Conservation (phyloP, 495 filamentous ascomycete species). For the Rostrohypoxylon terebratum region DNA sequence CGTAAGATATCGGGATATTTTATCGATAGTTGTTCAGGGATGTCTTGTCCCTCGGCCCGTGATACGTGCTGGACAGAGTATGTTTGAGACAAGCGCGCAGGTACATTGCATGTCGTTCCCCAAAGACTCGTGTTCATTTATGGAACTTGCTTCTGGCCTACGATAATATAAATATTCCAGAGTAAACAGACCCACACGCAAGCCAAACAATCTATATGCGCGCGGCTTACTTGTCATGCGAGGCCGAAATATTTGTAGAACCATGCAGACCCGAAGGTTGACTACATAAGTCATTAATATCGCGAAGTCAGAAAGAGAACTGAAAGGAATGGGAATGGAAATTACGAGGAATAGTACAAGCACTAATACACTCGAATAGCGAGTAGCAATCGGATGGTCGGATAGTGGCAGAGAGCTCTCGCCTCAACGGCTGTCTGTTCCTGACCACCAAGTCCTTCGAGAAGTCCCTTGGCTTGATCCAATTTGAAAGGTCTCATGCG, state of each 20-base stretch:
- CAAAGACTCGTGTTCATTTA: constrained; percentile 12
- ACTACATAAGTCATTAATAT: not conserved
- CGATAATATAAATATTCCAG: not conserved
- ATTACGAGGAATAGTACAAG: not conserved
- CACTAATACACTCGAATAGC: not conserved
- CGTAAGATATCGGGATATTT: constrained; percentile 16
- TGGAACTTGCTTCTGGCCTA: not conserved
- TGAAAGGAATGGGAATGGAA: not conserved
- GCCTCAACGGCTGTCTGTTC: not conserved
- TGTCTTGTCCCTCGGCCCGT: constrained; percentile 30
- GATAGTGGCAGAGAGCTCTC: not conserved
- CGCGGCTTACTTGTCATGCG: not conserved
- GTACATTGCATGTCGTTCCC: not conserved
- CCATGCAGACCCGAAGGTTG: not conserved
- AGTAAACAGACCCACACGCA: not conserved
- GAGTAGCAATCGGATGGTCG: not conserved
- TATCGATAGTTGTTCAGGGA: constrained; percentile 20
- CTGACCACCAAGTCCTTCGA: not conserved
- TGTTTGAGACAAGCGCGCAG: constrained; percentile 26
- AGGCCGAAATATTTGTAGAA: not conserved
- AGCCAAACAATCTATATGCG: not conserved
- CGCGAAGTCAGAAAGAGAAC: not conserved
- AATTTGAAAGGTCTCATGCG: not conserved
- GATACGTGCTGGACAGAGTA: not conserved
- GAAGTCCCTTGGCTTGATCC: constrained; percentile 20